Percentiles rank a stretch among this genome's conserved stretches.
phyloP scores from a whole-genome alignment of 148 eudicot species.

The Persicaria maculosa region DNA sequence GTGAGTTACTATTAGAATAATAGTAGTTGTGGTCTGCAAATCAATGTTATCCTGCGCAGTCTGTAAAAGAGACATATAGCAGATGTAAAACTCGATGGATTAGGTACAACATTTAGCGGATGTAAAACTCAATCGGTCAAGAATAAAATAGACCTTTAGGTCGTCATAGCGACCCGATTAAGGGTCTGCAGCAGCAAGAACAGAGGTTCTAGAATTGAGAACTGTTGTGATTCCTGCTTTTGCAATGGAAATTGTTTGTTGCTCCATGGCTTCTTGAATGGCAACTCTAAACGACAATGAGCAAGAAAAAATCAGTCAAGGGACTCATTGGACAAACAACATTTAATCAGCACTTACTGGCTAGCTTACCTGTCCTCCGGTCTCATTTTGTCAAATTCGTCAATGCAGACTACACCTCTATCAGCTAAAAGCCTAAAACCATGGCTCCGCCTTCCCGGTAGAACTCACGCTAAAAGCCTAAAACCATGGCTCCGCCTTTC shows the following conservation, averaged over 20 bases:
- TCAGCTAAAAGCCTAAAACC: conserved; percentile 99
- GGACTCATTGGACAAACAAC: neutral
- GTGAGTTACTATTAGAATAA: too few species aligned
- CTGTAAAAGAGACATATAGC: conserved; percentile 40
- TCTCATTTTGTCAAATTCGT: conserved; percentile 98
- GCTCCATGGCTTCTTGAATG: conserved; percentile 99
- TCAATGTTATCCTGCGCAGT: conserved; percentile 99
- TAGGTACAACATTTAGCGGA: neutral
- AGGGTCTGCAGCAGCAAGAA: conserved; percentile 99
- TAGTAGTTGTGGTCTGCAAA: conserved; percentile 98
- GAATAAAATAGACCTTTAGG: conserved; percentile 52
- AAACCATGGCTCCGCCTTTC: too few species aligned
- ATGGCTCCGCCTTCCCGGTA: conserved; percentile 99
- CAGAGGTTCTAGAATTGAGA: conserved; percentile 94
- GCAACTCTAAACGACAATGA: conserved; percentile 59
- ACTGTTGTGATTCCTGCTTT: conserved; percentile 99
- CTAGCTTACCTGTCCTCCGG: conserved; percentile 80
- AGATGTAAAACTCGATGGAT: neutral
- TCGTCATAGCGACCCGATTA: conserved; percentile 99
- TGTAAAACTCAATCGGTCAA: neutral
- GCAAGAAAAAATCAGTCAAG: conserved; percentile 6
- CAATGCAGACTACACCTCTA: conserved; percentile 99
- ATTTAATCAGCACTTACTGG: neutral
- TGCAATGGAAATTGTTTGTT: conserved; percentile 97
- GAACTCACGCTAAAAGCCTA: conserved; percentile 91